Conservation (phyloP, 192 early-diverging fungal species). For the Podila horticola region DNA sequence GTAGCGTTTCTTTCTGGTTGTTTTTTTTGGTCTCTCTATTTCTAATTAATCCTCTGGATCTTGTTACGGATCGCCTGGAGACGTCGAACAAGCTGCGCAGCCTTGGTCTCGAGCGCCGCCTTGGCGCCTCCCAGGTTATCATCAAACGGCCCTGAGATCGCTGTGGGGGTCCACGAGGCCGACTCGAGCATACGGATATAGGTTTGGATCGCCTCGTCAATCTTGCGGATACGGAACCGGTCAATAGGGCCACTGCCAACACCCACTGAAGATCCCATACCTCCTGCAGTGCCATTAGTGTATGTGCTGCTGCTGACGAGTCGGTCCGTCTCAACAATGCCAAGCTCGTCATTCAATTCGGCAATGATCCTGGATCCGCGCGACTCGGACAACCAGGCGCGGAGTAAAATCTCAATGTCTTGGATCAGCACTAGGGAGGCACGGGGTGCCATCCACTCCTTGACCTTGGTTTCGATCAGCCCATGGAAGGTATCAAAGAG, state of each 20-base stretch:
- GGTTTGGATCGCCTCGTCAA: constrained; percentile 27
- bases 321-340: constrained; percentile 29
- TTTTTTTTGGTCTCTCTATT: background rate
- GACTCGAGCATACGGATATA: constrained; percentile 45
- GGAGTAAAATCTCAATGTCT: constrained; percentile 43
- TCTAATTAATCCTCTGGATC: constrained; percentile 15
- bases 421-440: constrained; percentile 42
- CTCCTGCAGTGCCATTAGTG: constrained; percentile 1
- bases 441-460: constrained; percentile 40
- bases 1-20: background rate
- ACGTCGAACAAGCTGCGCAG: constrained; percentile 27
- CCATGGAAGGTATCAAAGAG: constrained; percentile 48
- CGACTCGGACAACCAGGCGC: constrained; percentile 38
- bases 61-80: constrained; percentile 25
- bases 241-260: constrained; percentile 26
- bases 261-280: constrained; percentile 5
- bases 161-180: constrained; percentile 44
- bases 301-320: constrained; percentile 4
- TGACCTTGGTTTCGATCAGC: constrained; percentile 42
- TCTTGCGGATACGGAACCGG: constrained; percentile 31
- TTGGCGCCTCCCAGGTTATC: constrained; percentile 36
- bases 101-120: constrained; percentile 18
- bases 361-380: constrained; percentile 21
- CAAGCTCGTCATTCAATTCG: constrained; percentile 36
- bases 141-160: constrained; percentile 28